phyloP scores from a whole-genome alignment of 2,329 filamentous ascomycete genomes.

The Venturia oleaginea region DNA sequence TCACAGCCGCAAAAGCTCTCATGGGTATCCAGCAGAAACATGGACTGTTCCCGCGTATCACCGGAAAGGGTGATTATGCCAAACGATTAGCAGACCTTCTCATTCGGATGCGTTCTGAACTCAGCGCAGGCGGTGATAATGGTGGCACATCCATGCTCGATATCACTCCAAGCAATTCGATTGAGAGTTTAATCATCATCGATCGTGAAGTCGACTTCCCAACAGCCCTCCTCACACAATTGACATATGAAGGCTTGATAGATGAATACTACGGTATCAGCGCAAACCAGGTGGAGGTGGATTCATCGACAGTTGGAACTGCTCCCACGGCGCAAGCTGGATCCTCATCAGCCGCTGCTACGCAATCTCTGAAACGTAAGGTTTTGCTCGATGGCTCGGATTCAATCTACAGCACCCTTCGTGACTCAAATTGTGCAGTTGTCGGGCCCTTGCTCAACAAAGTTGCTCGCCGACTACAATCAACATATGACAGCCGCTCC shows the following conservation, averaged over 20 bases:
- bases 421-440: conserved; percentile 91
- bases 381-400: conserved; percentile 84
- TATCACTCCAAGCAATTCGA: conserved; percentile 73
- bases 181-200: conserved; percentile 88
- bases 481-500: conserved; percentile 81
- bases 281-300: conserved; percentile 87
- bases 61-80: conserved; percentile 92
- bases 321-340: conserved; percentile 44
- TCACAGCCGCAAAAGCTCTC: conserved; percentile 78
- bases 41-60: conserved; percentile 87
- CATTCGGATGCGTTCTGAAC: conserved; percentile 82
- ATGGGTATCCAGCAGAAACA: conserved; percentile 91
- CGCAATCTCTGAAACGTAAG: conserved; percentile 60
- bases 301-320: conserved; percentile 77
- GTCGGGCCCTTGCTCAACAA: conserved; percentile 85
- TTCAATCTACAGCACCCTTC: conserved; percentile 75
- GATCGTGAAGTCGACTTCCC: conserved; percentile 93
- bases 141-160: conserved; percentile 49
- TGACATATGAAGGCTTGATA: conserved; percentile 93
- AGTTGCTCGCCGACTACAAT: conserved; percentile 75
- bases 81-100: conserved; percentile 81
- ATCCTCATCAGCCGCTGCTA: conserved; percentile 45
- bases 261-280: conserved; percentile 89
- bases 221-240: conserved; percentile 81
- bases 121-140: conserved; percentile 67